Percentiles rank a stretch among this genome's conserved stretches.
These are phyloP conservation scores for Cyberlindnera maclurae DNA, from an alignment of 805 yeast genomes.

Conservation along the genomic window DNA sequence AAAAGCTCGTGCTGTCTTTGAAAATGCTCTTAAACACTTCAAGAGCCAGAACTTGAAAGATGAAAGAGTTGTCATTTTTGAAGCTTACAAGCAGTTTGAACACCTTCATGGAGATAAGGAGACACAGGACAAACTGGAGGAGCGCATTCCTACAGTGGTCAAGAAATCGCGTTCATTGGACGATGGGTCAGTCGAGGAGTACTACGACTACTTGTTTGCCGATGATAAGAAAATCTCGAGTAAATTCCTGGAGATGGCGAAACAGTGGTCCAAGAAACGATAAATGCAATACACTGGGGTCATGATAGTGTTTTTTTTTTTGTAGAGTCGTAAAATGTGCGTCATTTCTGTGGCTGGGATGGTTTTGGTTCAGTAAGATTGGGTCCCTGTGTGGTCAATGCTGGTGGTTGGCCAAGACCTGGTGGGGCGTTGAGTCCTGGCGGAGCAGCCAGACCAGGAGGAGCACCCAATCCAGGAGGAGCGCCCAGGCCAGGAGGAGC, in stretches of 20 bases:
- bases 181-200: conserved; percentile 47
- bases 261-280: conserved; percentile 35
- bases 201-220: conserved; percentile 58
- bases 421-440: conserved; percentile 9
- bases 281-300: no score
- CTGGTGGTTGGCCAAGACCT: conserved; percentile 2
- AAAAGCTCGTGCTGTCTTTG: conserved; percentile 50
- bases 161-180: conserved; percentile 34
- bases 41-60: conserved; percentile 30
- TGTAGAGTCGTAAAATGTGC: background rate
- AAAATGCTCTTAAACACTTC: conserved; percentile 41
- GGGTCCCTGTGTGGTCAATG: no score
- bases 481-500: conserved; percentile 21
- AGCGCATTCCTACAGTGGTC: conserved; percentile 48
- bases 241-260: conserved; percentile 40
- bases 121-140: conserved; percentile 29
- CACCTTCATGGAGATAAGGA: conserved; percentile 45
- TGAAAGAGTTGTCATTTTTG: conserved; percentile 45
- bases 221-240: conserved; percentile 39
- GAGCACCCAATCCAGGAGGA: conserved; percentile 23
- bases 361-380: no score
- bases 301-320: conserved; percentile 5
- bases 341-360: background rate
- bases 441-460: conserved; percentile 14
- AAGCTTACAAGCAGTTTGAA: conserved; percentile 64